Base-by-base conservation (phyloP, 805 yeast genomes). In the Sugiyamaella qingdaonensis region DNA sequence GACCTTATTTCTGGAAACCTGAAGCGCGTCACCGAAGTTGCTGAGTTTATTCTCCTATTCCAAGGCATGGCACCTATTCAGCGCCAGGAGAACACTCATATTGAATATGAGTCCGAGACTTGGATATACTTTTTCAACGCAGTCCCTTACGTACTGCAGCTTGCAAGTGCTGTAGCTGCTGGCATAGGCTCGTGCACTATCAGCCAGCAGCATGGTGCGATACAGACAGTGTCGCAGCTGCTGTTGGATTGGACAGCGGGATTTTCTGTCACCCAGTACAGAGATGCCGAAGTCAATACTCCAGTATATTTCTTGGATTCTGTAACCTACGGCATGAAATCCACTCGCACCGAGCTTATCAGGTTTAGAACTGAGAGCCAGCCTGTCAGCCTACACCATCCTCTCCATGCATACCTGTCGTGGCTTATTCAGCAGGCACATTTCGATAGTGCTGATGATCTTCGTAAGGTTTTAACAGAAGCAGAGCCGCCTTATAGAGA, bases 91-190 rank as follows among this genome's bases (percentile, higher is more conserved):
- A 74, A 78, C 4, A 84, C 81, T 54, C 99, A 92, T 67, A 90
- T 92, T 9, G 97, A 91, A 64, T 94, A 86, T 65, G 99, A 92
- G 64, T 84, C 83, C 44, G 88, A 87, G 32, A 92, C 88, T 49
- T 94, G 91, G 75, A 78, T 85, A 1, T 78, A 82, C 1, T 85
- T 77, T 61, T 85, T 85, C 65, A 85, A 85, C 56, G 81, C 85
- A 1, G 68, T 84, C 54, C 84, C 87, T 51, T 86, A 83, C 2
- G 76, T 88, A 0, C 77, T 85, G 9, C 85, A 85, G 52, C 64
- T 73, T 1, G 70, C 71, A 3, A 58, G 65, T 8, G 58, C 61
- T 19, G 64, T 71, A 3, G 74, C 76, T 0, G 46, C 56, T 9
- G 73, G 73, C 4, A 59, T 66, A 27, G 36, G 53, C 27, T 60